Percentiles rank a stretch among this genome's conserved stretches.
phyloP scores from a whole-genome alignment of 1,284 basidiomycete species.

The Peniophora sp. region DNA sequence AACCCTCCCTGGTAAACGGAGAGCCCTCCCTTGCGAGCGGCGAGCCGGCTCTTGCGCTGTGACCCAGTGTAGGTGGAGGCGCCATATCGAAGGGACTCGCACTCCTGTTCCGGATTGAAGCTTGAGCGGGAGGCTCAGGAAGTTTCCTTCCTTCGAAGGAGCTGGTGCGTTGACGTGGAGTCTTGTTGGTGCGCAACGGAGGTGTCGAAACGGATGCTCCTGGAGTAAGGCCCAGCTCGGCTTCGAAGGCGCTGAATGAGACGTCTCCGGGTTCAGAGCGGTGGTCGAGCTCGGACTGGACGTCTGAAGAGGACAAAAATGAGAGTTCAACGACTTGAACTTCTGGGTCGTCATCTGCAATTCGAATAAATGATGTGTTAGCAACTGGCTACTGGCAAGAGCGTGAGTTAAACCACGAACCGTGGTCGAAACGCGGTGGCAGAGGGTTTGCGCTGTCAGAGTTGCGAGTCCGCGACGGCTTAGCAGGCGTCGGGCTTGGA shows the following conservation, averaged over 20 bases:
- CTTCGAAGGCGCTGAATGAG: conserved; percentile 18
- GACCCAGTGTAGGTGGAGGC: conserved; percentile 1
- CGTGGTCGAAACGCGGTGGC: too few relatives aligned
- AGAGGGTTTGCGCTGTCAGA: too few relatives aligned
- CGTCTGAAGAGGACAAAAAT: conserved; percentile 21
- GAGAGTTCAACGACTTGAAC: conserved; percentile 24
- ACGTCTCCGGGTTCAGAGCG: conserved; percentile 18
- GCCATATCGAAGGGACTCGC: conserved; percentile 10
- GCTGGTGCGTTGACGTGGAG: conserved; percentile 4
- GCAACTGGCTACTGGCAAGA: too few relatives aligned
- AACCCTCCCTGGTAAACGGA: background rate
- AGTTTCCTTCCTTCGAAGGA: background rate
- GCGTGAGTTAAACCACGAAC: too few relatives aligned
- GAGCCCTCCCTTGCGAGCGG: background rate
- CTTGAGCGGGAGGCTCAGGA: too few relatives aligned
- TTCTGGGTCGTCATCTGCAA: conserved; percentile 19
- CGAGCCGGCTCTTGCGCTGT: conserved; percentile 1
- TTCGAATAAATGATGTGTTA: too few relatives aligned
- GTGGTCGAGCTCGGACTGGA: conserved; percentile 18
- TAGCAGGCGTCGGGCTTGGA: too few relatives aligned
- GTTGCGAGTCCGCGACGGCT: too few relatives aligned
- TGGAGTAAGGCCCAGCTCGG: conserved; percentile 13
- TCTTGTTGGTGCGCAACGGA: background rate
- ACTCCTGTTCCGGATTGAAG: conserved; percentile 7
- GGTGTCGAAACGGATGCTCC: conserved; percentile 1